Evolutionary conservation across 208 protist species (phyloP).

Genomic region (Crithidia thermophila): DNA sequence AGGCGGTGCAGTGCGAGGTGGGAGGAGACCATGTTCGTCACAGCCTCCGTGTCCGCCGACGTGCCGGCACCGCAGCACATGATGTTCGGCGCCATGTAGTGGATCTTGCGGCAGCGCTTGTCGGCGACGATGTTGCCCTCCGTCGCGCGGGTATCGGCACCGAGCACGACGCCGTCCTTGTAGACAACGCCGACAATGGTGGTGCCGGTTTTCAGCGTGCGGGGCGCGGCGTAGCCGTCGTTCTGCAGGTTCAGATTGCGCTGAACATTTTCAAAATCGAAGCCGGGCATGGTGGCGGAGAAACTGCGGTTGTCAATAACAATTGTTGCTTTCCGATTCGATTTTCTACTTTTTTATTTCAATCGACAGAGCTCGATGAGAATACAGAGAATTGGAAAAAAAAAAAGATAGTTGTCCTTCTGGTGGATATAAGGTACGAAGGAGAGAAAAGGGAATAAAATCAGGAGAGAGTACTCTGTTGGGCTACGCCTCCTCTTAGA

Average conservation of each 20-base stretch:
- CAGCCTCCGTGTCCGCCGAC: slow-evolving; percentile 98
- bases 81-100: slow-evolving; percentile 99
- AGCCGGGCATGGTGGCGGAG: slow-evolving; percentile 75
- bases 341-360: too few species aligned
- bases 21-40: slow-evolving; percentile 94
- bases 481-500: too few species aligned
- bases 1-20: slow-evolving; percentile 97
- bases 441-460: too few species aligned
- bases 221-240: slow-evolving; percentile 69
- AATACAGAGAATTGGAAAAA: too few species aligned
- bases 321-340: too few species aligned
- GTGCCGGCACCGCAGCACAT: slow-evolving; percentile 99
- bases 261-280: slow-evolving; percentile 93
- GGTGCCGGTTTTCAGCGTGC: slow-evolving; percentile 99
- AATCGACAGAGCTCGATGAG: too few species aligned
- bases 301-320: not conserved
- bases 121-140: slow-evolving; percentile 99
- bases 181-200: slow-evolving; percentile 99
- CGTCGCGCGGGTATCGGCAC: slow-evolving; percentile 99
- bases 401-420: not conserved
- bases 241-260: slow-evolving; percentile 91
- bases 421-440: too few species aligned
- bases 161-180: slow-evolving; percentile 99
- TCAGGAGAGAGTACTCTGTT: too few species aligned
- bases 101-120: slow-evolving; percentile 99